Evolutionary conservation across 768 basidiomycete genomes (phyloP), one percentile per base, ranked within the genome.

Genomic region (Calocybe indica): DNA sequence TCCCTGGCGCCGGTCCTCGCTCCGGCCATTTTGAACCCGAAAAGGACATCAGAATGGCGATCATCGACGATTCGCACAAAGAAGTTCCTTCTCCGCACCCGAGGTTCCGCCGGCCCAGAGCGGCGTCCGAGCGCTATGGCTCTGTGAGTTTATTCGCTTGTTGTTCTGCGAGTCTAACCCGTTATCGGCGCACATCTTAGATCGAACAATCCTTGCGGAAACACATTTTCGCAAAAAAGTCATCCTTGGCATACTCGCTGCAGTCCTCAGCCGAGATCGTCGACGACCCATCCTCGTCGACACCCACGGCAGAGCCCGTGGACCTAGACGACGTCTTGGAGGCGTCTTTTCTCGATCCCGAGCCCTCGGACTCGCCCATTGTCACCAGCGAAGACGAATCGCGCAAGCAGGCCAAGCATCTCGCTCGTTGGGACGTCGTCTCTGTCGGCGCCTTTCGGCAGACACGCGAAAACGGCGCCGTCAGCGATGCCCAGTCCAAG

Each of bases 321-420:
- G 75, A 78, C 51, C 73, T 91, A 14, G 79, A 87, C 55, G 88
- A 91, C 55, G 87, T 91, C 12, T 71, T 91, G 33, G 85, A 91
- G 48, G 73, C 82, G 1, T 82, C 88, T 0, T 79, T 85, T 63
- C 68, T 89, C 13, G 82, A 81, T 54, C 72, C 75, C 0, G 83
- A 83, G 53, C 73, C 68, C 12, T 61, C 61, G 22, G 72, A 74
- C 43, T 48, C 49, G 11, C 62, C 55, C 49, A 60, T 58, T 35
- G 53, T 60, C 12, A 60, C 62, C 10, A 56, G 59, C 37, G 65
- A 66, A 28, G 65, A 55, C 39, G 74, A 75, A 29, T 67, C 68
- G 6, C 64, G 63, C 44, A 65, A 66, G 44, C 73, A 76, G 42
- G 58, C 70, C 11, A 72, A 73, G 56, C 78, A 66, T 47, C 69